Conservation (phyloP, 176 grass and related monocot species). For the Melocanna baccifera region DNA sequence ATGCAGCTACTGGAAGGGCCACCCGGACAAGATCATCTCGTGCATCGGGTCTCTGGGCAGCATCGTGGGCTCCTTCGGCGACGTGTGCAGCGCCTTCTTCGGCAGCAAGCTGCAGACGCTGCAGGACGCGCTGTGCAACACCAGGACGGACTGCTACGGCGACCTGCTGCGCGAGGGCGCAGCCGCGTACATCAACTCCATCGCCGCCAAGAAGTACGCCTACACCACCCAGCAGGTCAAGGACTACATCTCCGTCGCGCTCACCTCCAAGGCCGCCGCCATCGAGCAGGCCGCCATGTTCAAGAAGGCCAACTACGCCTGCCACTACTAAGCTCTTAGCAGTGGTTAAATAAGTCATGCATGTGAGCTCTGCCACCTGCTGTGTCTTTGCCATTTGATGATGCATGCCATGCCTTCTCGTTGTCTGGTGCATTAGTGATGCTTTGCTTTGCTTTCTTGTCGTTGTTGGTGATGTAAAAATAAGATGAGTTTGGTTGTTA, state of each 20-base stretch:
- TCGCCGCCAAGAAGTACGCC: constrained; percentile 47
- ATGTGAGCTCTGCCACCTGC: background rate
- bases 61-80: constrained; percentile 57
- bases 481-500: background rate
- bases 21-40: constrained; percentile 58
- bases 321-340: constrained; percentile 32
- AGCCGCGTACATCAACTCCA: constrained; percentile 81
- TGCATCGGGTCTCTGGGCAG: constrained; percentile 64
- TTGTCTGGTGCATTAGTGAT: constrained; percentile 4
- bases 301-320: constrained; percentile 73
- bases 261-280: constrained; percentile 60
- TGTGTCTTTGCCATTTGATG: background rate
- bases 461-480: background rate
- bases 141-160: constrained; percentile 59
- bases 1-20: constrained; percentile 69
- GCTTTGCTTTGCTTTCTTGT: background rate
- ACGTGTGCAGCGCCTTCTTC: constrained; percentile 44
- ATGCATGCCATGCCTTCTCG: constrained; percentile 7
- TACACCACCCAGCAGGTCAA: constrained; percentile 62
- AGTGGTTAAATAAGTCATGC: constrained; percentile 24
- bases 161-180: constrained; percentile 80
- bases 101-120: constrained; percentile 54
- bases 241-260: constrained; percentile 39
- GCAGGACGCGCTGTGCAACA: constrained; percentile 75
- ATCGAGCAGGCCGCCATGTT: constrained; percentile 64